phyloP scores from a whole-genome alignment of 148 eudicot species.

The Rhododendron mucronatum region DNA sequence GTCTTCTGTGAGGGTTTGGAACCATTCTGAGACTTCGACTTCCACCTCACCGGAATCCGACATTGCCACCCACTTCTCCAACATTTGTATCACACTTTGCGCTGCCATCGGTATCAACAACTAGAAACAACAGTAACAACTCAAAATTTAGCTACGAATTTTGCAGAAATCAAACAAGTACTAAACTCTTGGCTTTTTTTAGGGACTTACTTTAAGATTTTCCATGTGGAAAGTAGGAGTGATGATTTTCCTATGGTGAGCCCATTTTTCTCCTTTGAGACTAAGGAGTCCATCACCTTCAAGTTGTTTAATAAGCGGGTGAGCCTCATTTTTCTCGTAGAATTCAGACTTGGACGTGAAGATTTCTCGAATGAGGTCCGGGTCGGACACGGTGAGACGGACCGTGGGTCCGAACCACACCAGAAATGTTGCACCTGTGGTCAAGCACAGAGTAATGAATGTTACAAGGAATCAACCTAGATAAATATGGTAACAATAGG shows the following conservation, averaged over 20 bases:
- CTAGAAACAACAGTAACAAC: slow-evolving; percentile 21
- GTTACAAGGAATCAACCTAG: not conserved
- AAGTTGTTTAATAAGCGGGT: slow-evolving; percentile 64
- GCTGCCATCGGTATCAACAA: slow-evolving; percentile 67
- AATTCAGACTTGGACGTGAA: slow-evolving; percentile 67
- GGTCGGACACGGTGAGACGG: slow-evolving; percentile 74
- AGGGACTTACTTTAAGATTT: slow-evolving; percentile 68
- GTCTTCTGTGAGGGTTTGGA: slow-evolving; percentile 66
- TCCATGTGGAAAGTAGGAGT: slow-evolving; percentile 91
- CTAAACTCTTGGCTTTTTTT: too few relatives aligned
- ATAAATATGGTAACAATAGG: not conserved
- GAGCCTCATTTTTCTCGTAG: slow-evolving; percentile 85
- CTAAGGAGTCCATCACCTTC: slow-evolving; percentile 88
- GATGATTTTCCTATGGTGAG: slow-evolving; percentile 89
- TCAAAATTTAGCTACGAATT: not conserved
- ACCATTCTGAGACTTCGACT: slow-evolving; percentile 82
- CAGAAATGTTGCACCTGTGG: slow-evolving; percentile 73
- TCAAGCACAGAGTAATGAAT: not conserved
- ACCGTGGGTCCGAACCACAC: slow-evolving; percentile 93
- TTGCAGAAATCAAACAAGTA: not conserved
- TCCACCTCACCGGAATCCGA: slow-evolving; percentile 45
- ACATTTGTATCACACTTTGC: slow-evolving; percentile 52
- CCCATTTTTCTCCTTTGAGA: slow-evolving; percentile 98
- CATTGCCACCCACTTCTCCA: slow-evolving; percentile 49
- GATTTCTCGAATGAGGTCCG: slow-evolving; percentile 75